Evolutionary conservation across 2,329 filamentous ascomycete species (phyloP).

Genomic region (Thelonectria discophora): DNA sequence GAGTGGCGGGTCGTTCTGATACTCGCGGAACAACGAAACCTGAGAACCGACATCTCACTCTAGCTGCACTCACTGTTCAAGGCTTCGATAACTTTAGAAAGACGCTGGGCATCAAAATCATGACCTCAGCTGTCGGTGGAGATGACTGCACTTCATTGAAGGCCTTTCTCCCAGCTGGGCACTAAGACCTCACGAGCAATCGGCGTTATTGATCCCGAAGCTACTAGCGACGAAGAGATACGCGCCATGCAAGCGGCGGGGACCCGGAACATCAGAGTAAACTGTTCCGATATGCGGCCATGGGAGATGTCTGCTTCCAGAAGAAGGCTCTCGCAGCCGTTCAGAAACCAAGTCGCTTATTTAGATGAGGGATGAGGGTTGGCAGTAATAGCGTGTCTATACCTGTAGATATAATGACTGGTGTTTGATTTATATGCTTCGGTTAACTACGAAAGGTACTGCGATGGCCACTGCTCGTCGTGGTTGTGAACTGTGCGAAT

Average conservation of each 20-base stretch:
- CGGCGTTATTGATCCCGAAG: constrained; percentile 27
- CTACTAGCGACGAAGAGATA: constrained; percentile 24
- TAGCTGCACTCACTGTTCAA: constrained; percentile 16
- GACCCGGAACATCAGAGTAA: too few relatives aligned
- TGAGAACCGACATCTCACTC: constrained; percentile 23
- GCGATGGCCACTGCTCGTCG: constrained; percentile 23
- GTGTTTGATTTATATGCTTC: too few relatives aligned
- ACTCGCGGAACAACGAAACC: too few relatives aligned
- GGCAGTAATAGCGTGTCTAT: too few relatives aligned
- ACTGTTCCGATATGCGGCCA: too few relatives aligned
- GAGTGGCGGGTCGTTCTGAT: too few relatives aligned
- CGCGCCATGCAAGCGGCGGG: not conserved
- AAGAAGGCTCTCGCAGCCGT: too few relatives aligned
- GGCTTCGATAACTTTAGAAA: constrained; percentile 29
- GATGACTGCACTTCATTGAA: constrained; percentile 47
- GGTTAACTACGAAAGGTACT: constrained; percentile 66
- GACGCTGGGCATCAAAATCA: constrained; percentile 43
- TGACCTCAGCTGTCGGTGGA: constrained; percentile 49
- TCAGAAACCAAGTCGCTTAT: too few relatives aligned
- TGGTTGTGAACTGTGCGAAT: constrained; percentile 22
- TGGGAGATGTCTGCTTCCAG: too few relatives aligned
- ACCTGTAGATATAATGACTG: too few relatives aligned
- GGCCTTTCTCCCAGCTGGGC: constrained; percentile 44
- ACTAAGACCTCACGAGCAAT: constrained; percentile 32
- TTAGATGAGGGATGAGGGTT: too few relatives aligned